phyloP scores from a whole-genome alignment of 2,329 filamentous ascomycete genomes.

The Sclerotinia subarctica region DNA sequence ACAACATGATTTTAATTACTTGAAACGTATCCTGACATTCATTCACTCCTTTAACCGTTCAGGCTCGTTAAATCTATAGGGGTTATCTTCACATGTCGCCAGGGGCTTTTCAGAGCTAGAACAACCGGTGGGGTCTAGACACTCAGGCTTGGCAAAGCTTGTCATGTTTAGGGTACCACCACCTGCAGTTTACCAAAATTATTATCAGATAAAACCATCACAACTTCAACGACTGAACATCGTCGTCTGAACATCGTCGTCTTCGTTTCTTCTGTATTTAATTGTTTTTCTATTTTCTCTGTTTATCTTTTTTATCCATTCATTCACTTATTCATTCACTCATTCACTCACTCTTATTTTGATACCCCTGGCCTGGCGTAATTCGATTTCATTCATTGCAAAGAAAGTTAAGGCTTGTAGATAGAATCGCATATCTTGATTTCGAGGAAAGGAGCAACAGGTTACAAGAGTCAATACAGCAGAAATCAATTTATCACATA shows the following conservation, averaged over 20 bases:
- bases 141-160: constrained; percentile 1
- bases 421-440: background rate
- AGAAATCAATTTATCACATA: background rate
- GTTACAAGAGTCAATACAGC: background rate
- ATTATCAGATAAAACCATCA: background rate
- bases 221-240: background rate
- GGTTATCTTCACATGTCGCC: background rate
- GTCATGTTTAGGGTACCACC: background rate
- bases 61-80: constrained; percentile 10
- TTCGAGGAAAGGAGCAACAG: background rate
- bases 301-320: background rate
- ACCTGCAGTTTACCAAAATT: background rate
- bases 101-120: background rate
- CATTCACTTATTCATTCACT: background rate
- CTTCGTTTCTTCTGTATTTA: background rate
- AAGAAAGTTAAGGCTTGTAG: background rate
- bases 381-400: background rate
- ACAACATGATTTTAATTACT: background rate
- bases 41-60: background rate
- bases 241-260: background rate
- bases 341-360: background rate
- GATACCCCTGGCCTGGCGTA: background rate
- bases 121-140: too few species aligned
- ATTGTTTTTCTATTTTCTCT: background rate
- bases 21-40: background rate